These are phyloP conservation scores for Candida schatavii DNA, from an alignment of 805 yeast species.

Conservation along the genomic window DNA sequence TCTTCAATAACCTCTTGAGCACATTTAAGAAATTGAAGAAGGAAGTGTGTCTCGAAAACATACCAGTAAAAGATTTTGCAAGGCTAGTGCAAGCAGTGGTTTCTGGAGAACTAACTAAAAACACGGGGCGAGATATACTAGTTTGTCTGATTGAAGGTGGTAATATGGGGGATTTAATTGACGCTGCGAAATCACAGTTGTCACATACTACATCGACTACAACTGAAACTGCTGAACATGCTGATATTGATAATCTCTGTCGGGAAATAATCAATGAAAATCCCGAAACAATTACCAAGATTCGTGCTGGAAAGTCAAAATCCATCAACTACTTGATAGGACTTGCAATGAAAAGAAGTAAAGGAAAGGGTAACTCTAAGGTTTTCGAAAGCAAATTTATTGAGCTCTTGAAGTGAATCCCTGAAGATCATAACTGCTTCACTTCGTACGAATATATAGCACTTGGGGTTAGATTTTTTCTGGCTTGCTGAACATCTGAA, in stretches of 20 bases:
- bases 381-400: constrained; percentile 24
- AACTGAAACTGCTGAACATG: not conserved
- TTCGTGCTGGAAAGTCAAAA: constrained; percentile 57
- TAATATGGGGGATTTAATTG: constrained; percentile 20
- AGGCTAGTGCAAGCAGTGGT: constrained; percentile 52
- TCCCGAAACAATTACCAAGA: constrained; percentile 53
- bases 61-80: constrained; percentile 45
- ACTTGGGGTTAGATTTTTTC: too few relatives aligned
- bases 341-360: constrained; percentile 74
- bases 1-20: constrained; percentile 79
- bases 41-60: constrained; percentile 22
- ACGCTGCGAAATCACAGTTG: constrained; percentile 34
- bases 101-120: not conserved
- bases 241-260: constrained; percentile 35
- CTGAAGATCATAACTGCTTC: not conserved
- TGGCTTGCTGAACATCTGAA: too few relatives aligned
- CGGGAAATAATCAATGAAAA: constrained; percentile 41
- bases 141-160: not conserved
- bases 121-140: not conserved
- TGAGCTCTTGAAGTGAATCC: constrained; percentile 12
- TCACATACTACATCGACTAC: constrained; percentile 10
- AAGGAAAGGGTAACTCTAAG: constrained; percentile 54
- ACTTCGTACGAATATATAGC: not conserved
- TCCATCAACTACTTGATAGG: constrained; percentile 81
- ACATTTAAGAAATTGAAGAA: constrained; percentile 51